Base-by-base conservation (phyloP, 805 yeast species). In the Nakazawaea wyomingensis region DNA sequence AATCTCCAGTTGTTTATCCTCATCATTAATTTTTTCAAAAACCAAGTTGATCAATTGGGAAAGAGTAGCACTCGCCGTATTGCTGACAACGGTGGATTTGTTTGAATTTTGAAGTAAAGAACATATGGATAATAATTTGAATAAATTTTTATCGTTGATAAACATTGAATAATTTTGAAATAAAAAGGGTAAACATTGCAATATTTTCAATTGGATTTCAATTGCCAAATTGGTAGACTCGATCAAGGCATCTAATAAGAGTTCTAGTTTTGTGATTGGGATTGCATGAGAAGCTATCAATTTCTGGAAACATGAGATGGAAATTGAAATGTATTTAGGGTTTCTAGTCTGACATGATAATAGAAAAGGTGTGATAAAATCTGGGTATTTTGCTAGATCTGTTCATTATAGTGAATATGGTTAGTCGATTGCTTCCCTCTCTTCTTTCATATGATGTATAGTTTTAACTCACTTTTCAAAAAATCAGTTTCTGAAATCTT, bases 11-110 rank as follows among this genome's bases (percentile, higher is more conserved):
- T 31, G 45, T 16, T 57, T 53, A 44, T 67, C 74, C 34, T 73
- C 76, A 4, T 62, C 66, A 14, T 57, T 50, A 37, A 78, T 71
- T 55, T 78, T 72, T 44, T 91, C 98, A 59, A 84, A 91, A 0
- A 89, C 74, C 24, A 84, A 77, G 29, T 84, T 78, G 35, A 89
- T 72, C 34, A 93, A 64, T 58, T 93, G 98, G 49, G 89, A 95
- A 36, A 89, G 72, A 3, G 98, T 88, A 2, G 98, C 99, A 39
- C 87, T 80, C 0, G 98, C 96, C 0, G 98, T 86, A 54, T 89
- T 90, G 11, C 78, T 72, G 4, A 93, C 96, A 52, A 86, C 85
- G 0, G 84, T 77, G 4, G 81, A 74, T 52, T 85, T 83, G 48
- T 78, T 83, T 11, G 79, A 72, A 11, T 78, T 65, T 44, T 86